These are phyloP conservation scores for Sphagnum magellanicum DNA, from an alignment of 228 moss, liverwort and hornwort genomes.

Conservation along the genomic window DNA sequence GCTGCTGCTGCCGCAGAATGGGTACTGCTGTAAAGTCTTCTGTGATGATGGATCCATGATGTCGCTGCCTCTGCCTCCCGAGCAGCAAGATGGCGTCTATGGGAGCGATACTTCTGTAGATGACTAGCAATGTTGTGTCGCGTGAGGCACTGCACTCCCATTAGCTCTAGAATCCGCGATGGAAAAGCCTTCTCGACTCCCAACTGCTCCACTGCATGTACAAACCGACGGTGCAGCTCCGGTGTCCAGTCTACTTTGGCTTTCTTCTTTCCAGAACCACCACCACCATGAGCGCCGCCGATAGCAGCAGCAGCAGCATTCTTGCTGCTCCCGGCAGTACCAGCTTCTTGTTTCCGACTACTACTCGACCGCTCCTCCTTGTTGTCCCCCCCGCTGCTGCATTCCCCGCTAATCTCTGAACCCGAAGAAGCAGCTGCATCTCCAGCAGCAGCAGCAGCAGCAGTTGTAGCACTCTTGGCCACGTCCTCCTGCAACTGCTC, in stretches of 20 bases:
- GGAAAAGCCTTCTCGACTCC: conserved; percentile 98
- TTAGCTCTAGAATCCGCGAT: conserved; percentile 89
- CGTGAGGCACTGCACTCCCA: conserved; percentile 95
- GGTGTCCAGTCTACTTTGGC: conserved; percentile 99
- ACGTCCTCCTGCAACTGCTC: no score
- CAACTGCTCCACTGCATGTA: conserved; percentile 94
- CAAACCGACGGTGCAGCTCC: conserved; percentile 96
- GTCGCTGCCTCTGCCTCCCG: conserved; percentile 93
- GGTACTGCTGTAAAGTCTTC: conserved; percentile 21
- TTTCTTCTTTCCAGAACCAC: conserved; percentile 61
- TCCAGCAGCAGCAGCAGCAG: no score
- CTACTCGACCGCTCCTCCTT: no score
- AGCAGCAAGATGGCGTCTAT: conserved; percentile 84
- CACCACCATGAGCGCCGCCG: no score
- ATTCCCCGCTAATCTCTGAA: no score
- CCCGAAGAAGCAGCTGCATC: no score
- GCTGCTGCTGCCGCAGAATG: no score
- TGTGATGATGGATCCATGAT: conserved; percentile 57
- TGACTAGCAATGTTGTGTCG: conserved; percentile 98
- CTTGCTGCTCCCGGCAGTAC: no score
- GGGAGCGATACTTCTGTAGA: conserved; percentile 97
- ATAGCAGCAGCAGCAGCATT: no score
- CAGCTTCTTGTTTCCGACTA: no score
- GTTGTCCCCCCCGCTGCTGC: no score
- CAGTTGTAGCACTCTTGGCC: no score